phyloP scores from a whole-genome alignment of 306 rosid genomes.

The Trifolium dubium region DNA sequence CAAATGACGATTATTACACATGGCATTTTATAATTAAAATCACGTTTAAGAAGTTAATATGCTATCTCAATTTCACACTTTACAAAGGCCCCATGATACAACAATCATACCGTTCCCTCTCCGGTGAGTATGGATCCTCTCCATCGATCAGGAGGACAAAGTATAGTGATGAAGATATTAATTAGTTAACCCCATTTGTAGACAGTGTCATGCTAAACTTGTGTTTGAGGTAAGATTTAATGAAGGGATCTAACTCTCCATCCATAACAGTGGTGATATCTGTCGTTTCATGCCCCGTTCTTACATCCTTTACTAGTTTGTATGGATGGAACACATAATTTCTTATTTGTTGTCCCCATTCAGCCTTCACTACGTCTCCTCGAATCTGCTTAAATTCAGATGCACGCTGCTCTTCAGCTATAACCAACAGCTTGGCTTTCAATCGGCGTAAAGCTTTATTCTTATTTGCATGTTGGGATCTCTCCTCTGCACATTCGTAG shows the following conservation, averaged over 20 bases:
- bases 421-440: constrained; percentile 89
- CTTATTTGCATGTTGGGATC: constrained; percentile 91
- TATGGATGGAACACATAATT: constrained; percentile 96
- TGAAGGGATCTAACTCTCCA: constrained; percentile 87
- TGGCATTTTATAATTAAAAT: no score
- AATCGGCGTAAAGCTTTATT: constrained; percentile 80
- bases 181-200: constrained; percentile 49
- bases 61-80: no score
- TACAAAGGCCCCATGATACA: neutral
- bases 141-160: neutral
- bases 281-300: constrained; percentile 80
- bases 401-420: constrained; percentile 89
- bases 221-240: constrained; percentile 85
- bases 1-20: no score
- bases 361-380: constrained; percentile 93
- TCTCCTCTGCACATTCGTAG: constrained; percentile 72
- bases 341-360: constrained; percentile 98
- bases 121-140: neutral
- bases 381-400: constrained; percentile 90
- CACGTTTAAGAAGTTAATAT: no score
- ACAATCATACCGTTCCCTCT: neutral
- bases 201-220: constrained; percentile 62
- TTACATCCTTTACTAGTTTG: constrained; percentile 91
- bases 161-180: constrained; percentile 4
- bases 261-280: constrained; percentile 89